Conservation (phyloP, 441 rosid species). For the Lepidium campestre region DNA sequence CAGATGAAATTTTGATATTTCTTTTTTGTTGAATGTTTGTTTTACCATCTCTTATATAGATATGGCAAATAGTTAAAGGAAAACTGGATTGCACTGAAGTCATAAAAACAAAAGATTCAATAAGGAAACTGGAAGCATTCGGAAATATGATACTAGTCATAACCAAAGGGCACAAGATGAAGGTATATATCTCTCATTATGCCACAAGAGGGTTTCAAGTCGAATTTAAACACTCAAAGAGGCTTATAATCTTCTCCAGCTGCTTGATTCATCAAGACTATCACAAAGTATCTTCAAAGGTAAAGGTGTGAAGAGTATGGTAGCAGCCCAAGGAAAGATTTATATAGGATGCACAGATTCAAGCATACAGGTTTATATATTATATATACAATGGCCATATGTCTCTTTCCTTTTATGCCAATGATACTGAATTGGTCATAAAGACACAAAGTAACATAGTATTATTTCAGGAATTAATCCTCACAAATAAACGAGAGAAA, state of each 20-base stretch:
- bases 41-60: constrained; percentile 35
- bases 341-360: constrained; percentile 78
- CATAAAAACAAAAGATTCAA: constrained; percentile 53
- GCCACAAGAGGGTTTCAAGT: not conserved
- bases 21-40: not conserved
- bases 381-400: not conserved
- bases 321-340: constrained; percentile 54
- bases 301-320: constrained; percentile 65
- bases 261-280: constrained; percentile 58
- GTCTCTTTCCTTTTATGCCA: not conserved
- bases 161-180: constrained; percentile 55
- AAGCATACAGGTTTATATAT: constrained; percentile 63
- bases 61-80: constrained; percentile 66
- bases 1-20: not conserved
- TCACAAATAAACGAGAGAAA: constrained; percentile 46
- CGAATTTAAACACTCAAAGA: not conserved
- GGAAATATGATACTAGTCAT: constrained; percentile 49
- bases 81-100: constrained; percentile 71
- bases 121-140: constrained; percentile 50
- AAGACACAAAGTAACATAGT: constrained; percentile 5
- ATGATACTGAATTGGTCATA: not conserved
- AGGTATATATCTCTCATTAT: constrained; percentile 42
- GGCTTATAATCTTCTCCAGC: constrained; percentile 31
- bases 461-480: constrained; percentile 52
- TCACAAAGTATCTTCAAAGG: constrained; percentile 48